Base-by-base conservation (phyloP, 176 grass and related monocot genomes). In the Bromus sterilis region DNA sequence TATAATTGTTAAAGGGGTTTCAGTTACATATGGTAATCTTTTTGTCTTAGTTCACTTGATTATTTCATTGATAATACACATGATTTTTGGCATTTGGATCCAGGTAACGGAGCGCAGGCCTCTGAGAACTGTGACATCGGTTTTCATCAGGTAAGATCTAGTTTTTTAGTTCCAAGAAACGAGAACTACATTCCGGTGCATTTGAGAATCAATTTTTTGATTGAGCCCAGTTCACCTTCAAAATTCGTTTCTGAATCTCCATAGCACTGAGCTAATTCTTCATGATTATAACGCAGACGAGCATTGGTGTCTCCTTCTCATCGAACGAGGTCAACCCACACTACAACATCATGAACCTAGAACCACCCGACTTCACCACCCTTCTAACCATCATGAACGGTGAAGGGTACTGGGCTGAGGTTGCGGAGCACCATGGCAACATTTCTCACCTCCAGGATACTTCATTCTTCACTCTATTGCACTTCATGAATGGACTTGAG, bases 61-160 rank as follows among this genome's bases (percentile, higher is more conserved):
- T 51, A 60, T 11, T 71, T 28, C 5, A 30, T 61, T 69, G 2
- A 76, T 40, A 63, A 61, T 32, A 32, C 41, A 40, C 67, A 43
- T 43, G 31, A 0, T 81, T 75, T 46, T 34, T 85, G 64, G n/a
- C 57, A 56, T 74, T 75, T 63, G 29, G 63, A 85, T 76, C 56
- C 61, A 81, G 82, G 39, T 61, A 74, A 77, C 53, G 76, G 25
- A 56, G 25, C 86, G 35, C 80, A 91, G 56, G 35, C 53, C 81
- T 74, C 55, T 23, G 55, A 87, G 76, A 21, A 43, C 41, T 80
- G 71, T 56, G 71, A 49, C 75, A 40, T 85, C 59, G 75, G 66
- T 55, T 65, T 78, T 79, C 81, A 58, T 56, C 86, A 87, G 84
- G 92, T 94, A 78, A 65, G 85, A 56, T 81, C 59, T 61, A 12